Evolutionary conservation across 2,329 filamentous ascomycete species (phyloP).

Genomic region (Aureobasidium sp.): DNA sequence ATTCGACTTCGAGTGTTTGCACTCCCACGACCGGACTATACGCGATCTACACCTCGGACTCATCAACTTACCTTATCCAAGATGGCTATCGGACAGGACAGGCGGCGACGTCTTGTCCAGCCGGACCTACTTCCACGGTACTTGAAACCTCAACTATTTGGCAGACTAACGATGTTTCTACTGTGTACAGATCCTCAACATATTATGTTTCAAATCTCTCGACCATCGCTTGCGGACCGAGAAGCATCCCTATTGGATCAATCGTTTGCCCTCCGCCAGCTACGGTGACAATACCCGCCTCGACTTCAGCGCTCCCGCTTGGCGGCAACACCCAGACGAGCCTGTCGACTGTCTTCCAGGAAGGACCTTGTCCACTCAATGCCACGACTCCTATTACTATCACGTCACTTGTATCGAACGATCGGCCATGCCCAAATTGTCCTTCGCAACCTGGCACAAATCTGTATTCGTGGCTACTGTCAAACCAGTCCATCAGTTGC

Average conservation of each 20-base stretch:
- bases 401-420: not conserved
- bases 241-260: not conserved
- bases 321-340: not conserved
- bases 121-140: not conserved
- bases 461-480: not conserved
- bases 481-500: not conserved
- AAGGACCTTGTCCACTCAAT: not conserved
- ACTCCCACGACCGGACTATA: not conserved
- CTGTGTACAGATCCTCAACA: slow-evolving; percentile 13
- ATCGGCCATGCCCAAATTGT: not conserved
- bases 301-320: not conserved
- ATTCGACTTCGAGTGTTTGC: not conserved
- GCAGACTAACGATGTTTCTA: slow-evolving; percentile 11
- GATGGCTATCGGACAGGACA: not conserved
- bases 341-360: not conserved
- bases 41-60: slow-evolving; percentile 10
- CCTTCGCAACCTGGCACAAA: not conserved
- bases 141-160: slow-evolving; percentile 6
- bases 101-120: not conserved
- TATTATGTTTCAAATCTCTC: slow-evolving; percentile 10
- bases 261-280: not conserved
- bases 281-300: not conserved
- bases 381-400: not conserved
- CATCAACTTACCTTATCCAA: slow-evolving; percentile 2
- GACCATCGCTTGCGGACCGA: slow-evolving; percentile 1